Evolutionary conservation across 495 filamentous ascomycete species (phyloP).

Genomic region (Trichoderma virens): DNA sequence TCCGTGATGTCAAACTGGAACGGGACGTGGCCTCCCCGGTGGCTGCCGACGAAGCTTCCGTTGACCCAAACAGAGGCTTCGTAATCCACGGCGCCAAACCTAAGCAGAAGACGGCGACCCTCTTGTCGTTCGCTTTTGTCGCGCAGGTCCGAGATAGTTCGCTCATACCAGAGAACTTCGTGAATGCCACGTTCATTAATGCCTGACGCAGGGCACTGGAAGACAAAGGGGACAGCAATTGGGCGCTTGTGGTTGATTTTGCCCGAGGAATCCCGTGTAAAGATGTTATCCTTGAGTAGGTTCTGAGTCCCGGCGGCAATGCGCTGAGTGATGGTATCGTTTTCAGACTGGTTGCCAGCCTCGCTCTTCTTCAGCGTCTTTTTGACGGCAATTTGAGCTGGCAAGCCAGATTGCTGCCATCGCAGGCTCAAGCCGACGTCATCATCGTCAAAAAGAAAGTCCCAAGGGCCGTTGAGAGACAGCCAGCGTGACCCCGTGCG

Average conservation of each 20-base stretch:
- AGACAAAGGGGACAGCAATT: conserved; percentile 52
- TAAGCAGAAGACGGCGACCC: conserved; percentile 38
- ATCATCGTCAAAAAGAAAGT: conserved; percentile 50
- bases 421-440: conserved; percentile 38
- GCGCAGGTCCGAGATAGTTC: conserved; percentile 40
- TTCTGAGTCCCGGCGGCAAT: conserved; percentile 24
- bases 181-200: conserved; percentile 47
- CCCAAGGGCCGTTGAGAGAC: conserved; percentile 48
- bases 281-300: conserved; percentile 17
- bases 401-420: conserved; percentile 28
- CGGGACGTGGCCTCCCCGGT: conserved; percentile 52
- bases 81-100: conserved; percentile 58
- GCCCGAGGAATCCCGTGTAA: neutral
- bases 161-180: conserved; percentile 55
- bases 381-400: conserved; percentile 19
- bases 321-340: conserved; percentile 16
- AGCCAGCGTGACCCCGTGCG: conserved; percentile 43
- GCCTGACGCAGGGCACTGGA: conserved; percentile 49
- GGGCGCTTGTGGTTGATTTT: conserved; percentile 26
- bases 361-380: conserved; percentile 9
- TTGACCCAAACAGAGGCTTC: conserved; percentile 52
- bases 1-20: conserved; percentile 49
- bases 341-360: neutral
- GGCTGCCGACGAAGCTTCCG: conserved; percentile 40
- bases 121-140: conserved; percentile 20